A percentile compares a stretch with the other conserved stretches of the same genome.
Conservation (phyloP, 495 filamentous ascomycete genomes). For the Lophiotrema nucula region DNA sequence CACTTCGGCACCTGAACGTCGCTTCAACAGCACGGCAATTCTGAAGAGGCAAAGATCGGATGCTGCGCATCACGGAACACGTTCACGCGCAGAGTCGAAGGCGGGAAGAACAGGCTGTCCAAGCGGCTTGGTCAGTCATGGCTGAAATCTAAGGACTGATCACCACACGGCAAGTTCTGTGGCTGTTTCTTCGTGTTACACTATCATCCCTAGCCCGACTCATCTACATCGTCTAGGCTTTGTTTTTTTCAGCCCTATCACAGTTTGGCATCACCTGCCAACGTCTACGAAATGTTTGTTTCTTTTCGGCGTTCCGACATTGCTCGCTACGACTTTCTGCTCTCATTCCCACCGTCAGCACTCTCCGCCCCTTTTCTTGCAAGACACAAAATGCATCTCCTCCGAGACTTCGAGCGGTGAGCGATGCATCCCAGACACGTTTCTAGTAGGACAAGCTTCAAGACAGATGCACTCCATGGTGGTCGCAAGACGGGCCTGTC, state of each 20-base stretch:
- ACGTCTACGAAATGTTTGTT: not conserved
- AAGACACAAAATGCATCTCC: no score
- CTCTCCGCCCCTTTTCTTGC: no score
- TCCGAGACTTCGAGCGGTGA: no score
- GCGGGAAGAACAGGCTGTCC: not conserved
- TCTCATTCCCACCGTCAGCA: no score
- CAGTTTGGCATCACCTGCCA: not conserved
- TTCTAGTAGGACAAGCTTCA: not conserved
- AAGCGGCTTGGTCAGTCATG: no score
- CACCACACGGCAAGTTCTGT: not conserved
- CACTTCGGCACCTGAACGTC: no score
- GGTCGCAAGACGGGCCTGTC: conserved; percentile 4
- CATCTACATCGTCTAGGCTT: not conserved
- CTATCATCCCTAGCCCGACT: not conserved
- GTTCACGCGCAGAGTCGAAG: conserved; percentile 4
- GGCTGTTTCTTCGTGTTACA: conserved; percentile 6
- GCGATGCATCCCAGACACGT: no score
- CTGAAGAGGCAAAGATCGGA: conserved; percentile 1
- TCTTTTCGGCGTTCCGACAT: not conserved
- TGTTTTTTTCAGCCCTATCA: conserved; percentile 9
- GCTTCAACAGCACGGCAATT: not conserved
- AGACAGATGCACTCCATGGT: not conserved
- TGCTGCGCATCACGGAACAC: conserved; percentile 12
- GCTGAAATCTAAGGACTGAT: not conserved
- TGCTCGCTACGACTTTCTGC: no score